These are phyloP conservation scores for Amanita thiersii DNA, from an alignment of 768 basidiomycete species.

Conservation along the genomic window DNA sequence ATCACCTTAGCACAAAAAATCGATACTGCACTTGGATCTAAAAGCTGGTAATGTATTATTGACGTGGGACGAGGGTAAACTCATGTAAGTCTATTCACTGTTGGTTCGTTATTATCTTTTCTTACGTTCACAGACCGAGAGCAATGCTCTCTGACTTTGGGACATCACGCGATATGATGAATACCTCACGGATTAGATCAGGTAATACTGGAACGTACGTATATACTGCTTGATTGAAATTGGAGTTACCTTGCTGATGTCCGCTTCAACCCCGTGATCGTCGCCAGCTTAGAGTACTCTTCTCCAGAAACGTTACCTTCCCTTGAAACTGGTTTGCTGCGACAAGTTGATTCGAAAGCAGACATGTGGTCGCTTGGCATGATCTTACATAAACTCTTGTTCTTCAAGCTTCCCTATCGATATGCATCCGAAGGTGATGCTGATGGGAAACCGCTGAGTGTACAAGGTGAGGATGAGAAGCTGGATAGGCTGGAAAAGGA, in stretches of 20 bases:
- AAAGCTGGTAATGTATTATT: constrained; percentile 92
- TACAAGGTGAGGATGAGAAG: constrained; percentile 47
- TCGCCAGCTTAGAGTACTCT: constrained; percentile 74
- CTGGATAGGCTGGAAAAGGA: constrained; percentile 66
- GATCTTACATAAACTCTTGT: constrained; percentile 89
- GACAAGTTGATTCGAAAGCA: constrained; percentile 75
- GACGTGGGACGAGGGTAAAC: constrained; percentile 81
- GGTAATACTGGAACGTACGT: constrained; percentile 94
- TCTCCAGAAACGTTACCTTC: constrained; percentile 83
- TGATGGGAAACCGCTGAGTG: constrained; percentile 29
- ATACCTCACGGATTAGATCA: constrained; percentile 56
- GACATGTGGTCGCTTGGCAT: constrained; percentile 99
- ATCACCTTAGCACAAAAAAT: constrained; percentile 56
- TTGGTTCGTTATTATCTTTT: constrained; percentile 1
- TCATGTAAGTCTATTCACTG: constrained; percentile 48
- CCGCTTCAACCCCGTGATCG: neutral
- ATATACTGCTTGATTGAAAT: neutral
- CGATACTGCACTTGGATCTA: constrained; percentile 87
- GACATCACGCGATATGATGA: constrained; percentile 86
- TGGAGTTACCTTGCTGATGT: neutral
- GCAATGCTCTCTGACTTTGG: constrained; percentile 97
- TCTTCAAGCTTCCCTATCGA: constrained; percentile 82
- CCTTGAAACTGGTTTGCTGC: constrained; percentile 53
- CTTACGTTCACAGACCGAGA: constrained; percentile 54
- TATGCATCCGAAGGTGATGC: constrained; percentile 58